Percentiles rank a stretch among this genome's conserved stretches.
Conservation (phyloP, 352 stramenopile genomes). For the Phytophthora pseudosyringae region DNA sequence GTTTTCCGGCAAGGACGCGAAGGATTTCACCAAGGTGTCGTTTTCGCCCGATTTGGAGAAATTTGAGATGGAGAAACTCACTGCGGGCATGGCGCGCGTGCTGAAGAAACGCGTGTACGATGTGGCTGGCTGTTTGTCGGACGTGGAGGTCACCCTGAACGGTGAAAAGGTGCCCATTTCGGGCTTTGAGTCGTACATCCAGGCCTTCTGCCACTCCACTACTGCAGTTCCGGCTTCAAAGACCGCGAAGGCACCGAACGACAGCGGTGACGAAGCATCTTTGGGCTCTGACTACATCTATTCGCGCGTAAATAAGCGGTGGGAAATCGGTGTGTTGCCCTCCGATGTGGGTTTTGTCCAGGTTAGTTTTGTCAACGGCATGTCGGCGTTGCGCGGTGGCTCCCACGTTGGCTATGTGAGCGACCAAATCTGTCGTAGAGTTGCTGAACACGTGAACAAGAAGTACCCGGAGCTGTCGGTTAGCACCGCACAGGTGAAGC, state of each 20-base stretch:
- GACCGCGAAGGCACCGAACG: constrained; percentile 10
- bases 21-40: constrained; percentile 97
- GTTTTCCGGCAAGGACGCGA: constrained; percentile 76
- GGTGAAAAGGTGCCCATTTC: constrained; percentile 86
- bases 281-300: constrained; percentile 88
- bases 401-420: constrained; percentile 94
- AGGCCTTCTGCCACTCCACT: constrained; percentile 83
- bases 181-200: constrained; percentile 97
- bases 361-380: constrained; percentile 99
- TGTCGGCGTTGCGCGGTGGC: constrained; percentile 97
- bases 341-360: constrained; percentile 95
- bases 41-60: constrained; percentile 97
- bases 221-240: constrained; percentile 25
- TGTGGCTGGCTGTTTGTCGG: constrained; percentile 96
- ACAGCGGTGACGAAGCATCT: constrained; percentile 65
- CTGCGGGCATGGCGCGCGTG: constrained; percentile 93
- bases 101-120: constrained; percentile 98
- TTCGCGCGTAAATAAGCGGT: constrained; percentile 94
- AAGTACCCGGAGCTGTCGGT: constrained; percentile 95
- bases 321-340: constrained; percentile 94
- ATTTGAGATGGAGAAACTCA: constrained; percentile 97
- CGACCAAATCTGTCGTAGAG: constrained; percentile 83
- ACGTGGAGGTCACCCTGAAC: constrained; percentile 95
- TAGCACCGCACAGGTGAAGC: constrained; percentile 96
- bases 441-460: constrained; percentile 96